Conservation (phyloP, 2,329 filamentous ascomycete species). For the Cercospora zeae-maydis region DNA sequence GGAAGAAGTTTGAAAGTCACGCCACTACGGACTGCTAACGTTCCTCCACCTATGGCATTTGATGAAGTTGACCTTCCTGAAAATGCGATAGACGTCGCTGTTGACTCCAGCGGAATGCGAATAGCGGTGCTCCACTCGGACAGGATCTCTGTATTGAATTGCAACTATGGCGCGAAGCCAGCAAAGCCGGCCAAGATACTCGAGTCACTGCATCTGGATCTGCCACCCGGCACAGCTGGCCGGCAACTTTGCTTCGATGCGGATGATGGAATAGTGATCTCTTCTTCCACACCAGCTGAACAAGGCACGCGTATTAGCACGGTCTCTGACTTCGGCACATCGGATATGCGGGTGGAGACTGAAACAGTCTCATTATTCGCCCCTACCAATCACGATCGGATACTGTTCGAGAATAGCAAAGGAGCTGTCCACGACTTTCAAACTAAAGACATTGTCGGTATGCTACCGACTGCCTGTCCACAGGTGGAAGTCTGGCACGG, state of each 20-base stretch:
- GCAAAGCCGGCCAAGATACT: slow-evolving; percentile 42
- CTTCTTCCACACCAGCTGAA: slow-evolving; percentile 25
- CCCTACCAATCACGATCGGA: slow-evolving; percentile 22
- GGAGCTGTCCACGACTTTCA: slow-evolving; percentile 17
- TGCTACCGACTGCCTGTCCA: slow-evolving; percentile 28
- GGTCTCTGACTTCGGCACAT: slow-evolving; percentile 17
- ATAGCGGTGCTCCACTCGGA: slow-evolving; percentile 69
- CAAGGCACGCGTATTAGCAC: slow-evolving; percentile 16
- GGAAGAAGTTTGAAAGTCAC: slow-evolving; percentile 78
- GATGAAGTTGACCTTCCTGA: slow-evolving; percentile 64
- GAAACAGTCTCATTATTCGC: slow-evolving; percentile 12
- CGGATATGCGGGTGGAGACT: slow-evolving; percentile 11
- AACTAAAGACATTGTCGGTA: slow-evolving; percentile 9
- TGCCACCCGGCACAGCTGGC: slow-evolving; percentile 10
- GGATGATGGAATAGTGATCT: slow-evolving; percentile 38
- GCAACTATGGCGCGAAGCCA: slow-evolving; percentile 59
- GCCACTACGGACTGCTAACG: slow-evolving; percentile 74
- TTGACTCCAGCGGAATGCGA: slow-evolving; percentile 61
- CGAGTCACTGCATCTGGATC: slow-evolving; percentile 27
- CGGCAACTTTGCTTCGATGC: slow-evolving; percentile 50
- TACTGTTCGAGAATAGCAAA: slow-evolving; percentile 25
- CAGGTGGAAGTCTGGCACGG: slow-evolving; percentile 36
- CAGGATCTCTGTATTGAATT: slow-evolving; percentile 66
- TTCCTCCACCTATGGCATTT: slow-evolving; percentile 89
- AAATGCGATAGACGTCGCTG: slow-evolving; percentile 69